Evolutionary conservation across 2,329 filamentous ascomycete genomes (phyloP).

Genomic region (Cordyceps fumosorosea): DNA sequence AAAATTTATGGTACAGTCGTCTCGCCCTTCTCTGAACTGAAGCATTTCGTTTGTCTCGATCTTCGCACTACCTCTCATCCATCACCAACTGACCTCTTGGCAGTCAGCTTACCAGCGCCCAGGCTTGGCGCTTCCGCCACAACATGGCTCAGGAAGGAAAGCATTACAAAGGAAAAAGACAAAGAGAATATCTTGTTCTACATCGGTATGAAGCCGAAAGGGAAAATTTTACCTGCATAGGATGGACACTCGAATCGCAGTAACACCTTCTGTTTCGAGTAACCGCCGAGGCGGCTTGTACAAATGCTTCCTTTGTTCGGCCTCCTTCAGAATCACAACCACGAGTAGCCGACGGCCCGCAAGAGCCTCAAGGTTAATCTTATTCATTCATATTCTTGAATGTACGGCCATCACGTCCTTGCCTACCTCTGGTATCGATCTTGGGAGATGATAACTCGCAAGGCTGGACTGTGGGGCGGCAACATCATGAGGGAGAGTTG

Average conservation of each 20-base stretch:
- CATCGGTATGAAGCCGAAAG: neutral
- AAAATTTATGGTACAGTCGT: no score
- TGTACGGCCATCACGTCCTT: neutral
- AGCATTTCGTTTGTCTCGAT: no score
- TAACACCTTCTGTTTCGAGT: neutral
- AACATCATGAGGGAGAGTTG: neutral
- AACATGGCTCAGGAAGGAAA: neutral
- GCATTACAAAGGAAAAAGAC: neutral
- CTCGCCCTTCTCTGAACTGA: no score
- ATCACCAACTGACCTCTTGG: neutral
- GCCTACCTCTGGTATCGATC: neutral
- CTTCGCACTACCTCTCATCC: neutral
- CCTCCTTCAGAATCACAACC: neutral
- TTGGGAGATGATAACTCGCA: neutral
- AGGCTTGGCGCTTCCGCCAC: neutral
- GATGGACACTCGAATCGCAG: neutral
- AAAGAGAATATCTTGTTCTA: neutral
- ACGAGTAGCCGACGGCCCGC: neutral
- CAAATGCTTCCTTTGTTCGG: neutral
- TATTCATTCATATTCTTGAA: neutral
- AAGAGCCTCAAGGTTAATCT: neutral
- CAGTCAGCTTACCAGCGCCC: slow-evolving; percentile 2
- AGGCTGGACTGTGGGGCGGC: neutral
- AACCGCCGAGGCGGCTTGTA: neutral
- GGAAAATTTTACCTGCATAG: neutral